phyloP scores from a whole-genome alignment of 495 filamentous ascomycete species.

The Neurospora intermedia region DNA sequence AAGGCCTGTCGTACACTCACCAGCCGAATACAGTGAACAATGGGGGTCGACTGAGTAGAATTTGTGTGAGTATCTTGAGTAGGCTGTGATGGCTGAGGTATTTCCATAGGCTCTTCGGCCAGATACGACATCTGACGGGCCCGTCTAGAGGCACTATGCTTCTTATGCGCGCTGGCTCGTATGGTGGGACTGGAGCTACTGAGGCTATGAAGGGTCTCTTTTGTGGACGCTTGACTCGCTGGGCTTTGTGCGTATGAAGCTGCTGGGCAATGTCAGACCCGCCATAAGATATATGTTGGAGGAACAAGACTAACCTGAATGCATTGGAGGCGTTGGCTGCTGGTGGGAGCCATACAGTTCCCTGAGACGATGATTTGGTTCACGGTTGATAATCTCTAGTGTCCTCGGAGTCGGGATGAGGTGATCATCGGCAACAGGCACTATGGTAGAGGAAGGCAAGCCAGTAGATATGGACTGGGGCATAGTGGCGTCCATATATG shows the following conservation, averaged over 20 bases:
- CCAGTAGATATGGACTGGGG: background rate
- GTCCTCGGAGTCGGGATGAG: background rate
- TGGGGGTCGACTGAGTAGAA: constrained; percentile 20
- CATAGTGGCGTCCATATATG: background rate
- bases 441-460: background rate
- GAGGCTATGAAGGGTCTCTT: background rate
- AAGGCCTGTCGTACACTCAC: constrained; percentile 56
- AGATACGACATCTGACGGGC: background rate
- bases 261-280: background rate
- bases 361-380: background rate
- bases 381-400: background rate
- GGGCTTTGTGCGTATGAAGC: background rate
- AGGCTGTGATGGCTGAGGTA: background rate
- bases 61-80: background rate
- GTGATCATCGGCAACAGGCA: background rate
- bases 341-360: background rate
- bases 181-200: constrained; percentile 11
- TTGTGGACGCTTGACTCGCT: background rate
- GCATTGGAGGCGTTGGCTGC: background rate
- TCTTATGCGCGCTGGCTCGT: constrained; percentile 1
- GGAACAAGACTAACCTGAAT: background rate
- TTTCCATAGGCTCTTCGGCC: background rate
- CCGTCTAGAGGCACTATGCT: background rate
- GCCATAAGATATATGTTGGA: background rate
- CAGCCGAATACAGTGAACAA: constrained; percentile 56